Conservation (phyloP, 164 flowering plant species). For the Piper betle region DNA sequence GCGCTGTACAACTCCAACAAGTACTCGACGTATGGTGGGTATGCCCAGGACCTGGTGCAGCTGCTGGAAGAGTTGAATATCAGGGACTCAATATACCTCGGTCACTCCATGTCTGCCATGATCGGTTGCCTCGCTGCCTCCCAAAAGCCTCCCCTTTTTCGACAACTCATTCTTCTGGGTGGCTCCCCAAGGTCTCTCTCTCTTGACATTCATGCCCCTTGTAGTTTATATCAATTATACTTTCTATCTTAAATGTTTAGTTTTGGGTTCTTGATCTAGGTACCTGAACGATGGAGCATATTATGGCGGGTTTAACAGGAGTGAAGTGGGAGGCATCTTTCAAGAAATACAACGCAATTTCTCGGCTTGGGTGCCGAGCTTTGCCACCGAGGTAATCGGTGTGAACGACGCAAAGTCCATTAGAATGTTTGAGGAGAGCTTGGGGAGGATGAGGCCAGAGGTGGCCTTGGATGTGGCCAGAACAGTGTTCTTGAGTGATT, state of each 20-base stretch:
- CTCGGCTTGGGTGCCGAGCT: constrained; percentile 16
- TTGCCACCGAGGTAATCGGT: constrained; percentile 19
- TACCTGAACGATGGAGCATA: constrained; percentile 21
- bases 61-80: constrained; percentile 23
- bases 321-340: constrained; percentile 11
- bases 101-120: constrained; percentile 42
- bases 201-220: constrained; percentile 1
- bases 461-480: constrained; percentile 15
- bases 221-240: background rate
- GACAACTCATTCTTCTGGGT: constrained; percentile 18
- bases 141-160: constrained; percentile 25
- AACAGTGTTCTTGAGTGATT: constrained; percentile 22
- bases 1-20: constrained; percentile 8
- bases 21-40: constrained; percentile 16
- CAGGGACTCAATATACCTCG: constrained; percentile 15
- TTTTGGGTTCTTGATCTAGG: constrained; percentile 8
- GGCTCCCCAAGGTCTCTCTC: constrained; percentile 31
- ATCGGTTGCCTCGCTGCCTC: constrained; percentile 28
- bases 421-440: constrained; percentile 12
- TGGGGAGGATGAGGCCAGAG: constrained; percentile 23
- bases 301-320: constrained; percentile 22
- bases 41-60: constrained; percentile 16
- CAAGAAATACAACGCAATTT: constrained; percentile 13
- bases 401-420: constrained; percentile 12
- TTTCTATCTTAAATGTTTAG: background rate